Evolutionary conservation across 805 yeast species (phyloP), one percentile per base, ranked within the genome.

Genomic region (Wickerhamiella azymoides): DNA sequence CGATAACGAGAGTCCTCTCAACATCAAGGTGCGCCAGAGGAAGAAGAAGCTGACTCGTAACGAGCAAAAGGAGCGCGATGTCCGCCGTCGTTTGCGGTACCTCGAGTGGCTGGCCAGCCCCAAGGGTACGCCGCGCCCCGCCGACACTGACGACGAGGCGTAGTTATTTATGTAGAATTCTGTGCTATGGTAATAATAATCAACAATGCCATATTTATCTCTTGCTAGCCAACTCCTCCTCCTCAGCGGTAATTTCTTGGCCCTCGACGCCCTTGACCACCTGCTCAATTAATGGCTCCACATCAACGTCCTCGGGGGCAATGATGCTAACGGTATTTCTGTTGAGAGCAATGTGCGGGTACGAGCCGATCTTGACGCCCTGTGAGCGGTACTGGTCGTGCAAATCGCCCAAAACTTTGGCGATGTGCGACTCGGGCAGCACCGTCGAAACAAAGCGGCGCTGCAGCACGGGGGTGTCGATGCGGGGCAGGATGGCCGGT

Each of bases 21-120:
- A 92, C 65, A 88, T 89, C 67, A 89, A 89, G 74, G 85, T 92
- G 48, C 83, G 84, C 66, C 72, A 72, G 60, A 80, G 84, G 74
- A 88, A 86, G 84, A 92, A 84, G 89, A 88, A 86, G 77, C 69
- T 92, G 77, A 92, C 97, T 25, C 80, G 98, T 76, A 89, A 89
- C 62, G 96, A 89, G 59, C 79, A 84, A 79, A 89, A 89, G 69
- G 68, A 71, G 39, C 86, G 88, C 66, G 93, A 80, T 33, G 93
- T 83, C 64, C 80, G 97, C 70, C 82, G 97, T 70, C 80, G 98
- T 67, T 68, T 85, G 64, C 79, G 97, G 67, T 83, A 89, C 64
- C 71, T 89, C 46, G 95, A 84, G 57, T 89, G 98, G 98, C 73
- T 89, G 61, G 80, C 79, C 55, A 77, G 93, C 57, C 96, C 98